Conservation (phyloP, 169 alveolate genomes). For the Amoebophrya sp. region DNA sequence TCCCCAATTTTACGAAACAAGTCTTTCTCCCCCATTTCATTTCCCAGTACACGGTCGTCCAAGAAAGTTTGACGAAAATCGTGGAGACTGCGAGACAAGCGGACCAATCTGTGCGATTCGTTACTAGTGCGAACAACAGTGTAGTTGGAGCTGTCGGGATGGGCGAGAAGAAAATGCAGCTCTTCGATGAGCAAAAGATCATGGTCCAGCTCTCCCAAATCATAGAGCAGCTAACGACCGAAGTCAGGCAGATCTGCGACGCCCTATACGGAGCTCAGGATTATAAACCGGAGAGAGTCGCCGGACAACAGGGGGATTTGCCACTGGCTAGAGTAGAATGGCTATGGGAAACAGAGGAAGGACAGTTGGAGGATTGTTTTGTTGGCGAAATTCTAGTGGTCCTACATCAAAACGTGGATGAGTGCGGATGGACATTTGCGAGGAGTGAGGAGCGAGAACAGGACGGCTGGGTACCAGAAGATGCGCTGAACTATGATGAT, state of each 20-base stretch:
- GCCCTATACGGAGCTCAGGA: not conserved
- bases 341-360: not conserved
- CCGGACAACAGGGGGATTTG: not conserved
- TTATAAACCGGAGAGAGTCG: not conserved
- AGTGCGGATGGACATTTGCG: not conserved
- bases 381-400: not conserved
- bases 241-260: conserved; percentile 12
- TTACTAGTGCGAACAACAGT: too few species aligned
- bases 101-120: too few species aligned
- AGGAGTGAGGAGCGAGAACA: not conserved
- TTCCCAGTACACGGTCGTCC: not conserved
- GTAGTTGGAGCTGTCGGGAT: too few species aligned
- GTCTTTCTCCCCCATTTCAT: too few species aligned
- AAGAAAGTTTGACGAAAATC: not conserved
- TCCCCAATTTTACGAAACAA: too few species aligned
- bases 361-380: not conserved
- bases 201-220: not conserved
- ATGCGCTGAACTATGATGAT: not conserved
- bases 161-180: too few species aligned
- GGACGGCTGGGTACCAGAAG: not conserved
- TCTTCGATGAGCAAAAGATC: not conserved
- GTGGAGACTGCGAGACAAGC: not conserved
- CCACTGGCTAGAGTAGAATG: not conserved
- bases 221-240: not conserved
- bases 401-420: not conserved